A percentile compares a stretch with the other conserved stretches of the same genome.
These are phyloP conservation scores for Schwanniomyces vanrijiae DNA, from an alignment of 805 yeast species.

Conservation along the genomic window DNA sequence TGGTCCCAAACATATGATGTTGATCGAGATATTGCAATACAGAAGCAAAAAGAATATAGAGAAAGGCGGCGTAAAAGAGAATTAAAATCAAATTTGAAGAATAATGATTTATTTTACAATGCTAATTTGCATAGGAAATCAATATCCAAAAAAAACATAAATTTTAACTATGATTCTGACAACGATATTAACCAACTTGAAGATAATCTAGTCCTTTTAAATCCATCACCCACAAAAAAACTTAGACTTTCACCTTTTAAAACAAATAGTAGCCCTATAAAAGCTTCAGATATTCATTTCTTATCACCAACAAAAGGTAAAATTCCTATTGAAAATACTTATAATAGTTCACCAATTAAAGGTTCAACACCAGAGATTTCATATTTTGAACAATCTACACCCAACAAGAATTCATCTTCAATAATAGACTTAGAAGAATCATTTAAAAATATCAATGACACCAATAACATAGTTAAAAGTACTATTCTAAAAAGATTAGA, in stretches of 20 bases:
- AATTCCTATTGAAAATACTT: neutral
- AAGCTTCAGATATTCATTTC: neutral
- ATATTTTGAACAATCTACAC: neutral
- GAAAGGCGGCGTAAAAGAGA: conserved; percentile 10
- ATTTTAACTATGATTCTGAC: conserved; percentile 2
- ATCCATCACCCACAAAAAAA: conserved; percentile 32
- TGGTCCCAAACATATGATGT: conserved; percentile 40
- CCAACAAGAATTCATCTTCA: neutral
- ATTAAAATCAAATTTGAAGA: conserved; percentile 17
- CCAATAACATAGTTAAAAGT: neutral
- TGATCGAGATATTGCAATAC: conserved; percentile 17
- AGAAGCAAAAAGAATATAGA: conserved; percentile 8
- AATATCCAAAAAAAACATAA: neutral
- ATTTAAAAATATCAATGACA: neutral
- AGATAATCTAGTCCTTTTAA: conserved; percentile 23
- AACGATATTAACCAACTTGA: conserved; percentile 7
- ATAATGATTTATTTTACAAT: conserved; percentile 13
- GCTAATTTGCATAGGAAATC: conserved; percentile 3
- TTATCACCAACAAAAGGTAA: conserved; percentile 1
- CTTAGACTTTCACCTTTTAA: conserved; percentile 7
- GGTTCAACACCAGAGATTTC: neutral
- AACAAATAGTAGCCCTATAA: conserved; percentile 1
- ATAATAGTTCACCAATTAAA: neutral
- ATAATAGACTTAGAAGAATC: neutral
- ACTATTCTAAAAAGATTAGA: neutral